A percentile compares a stretch with the other conserved stretches of the same genome.
Conservation (phyloP, 257 asterid genomes). For the Rhazya stricta region DNA sequence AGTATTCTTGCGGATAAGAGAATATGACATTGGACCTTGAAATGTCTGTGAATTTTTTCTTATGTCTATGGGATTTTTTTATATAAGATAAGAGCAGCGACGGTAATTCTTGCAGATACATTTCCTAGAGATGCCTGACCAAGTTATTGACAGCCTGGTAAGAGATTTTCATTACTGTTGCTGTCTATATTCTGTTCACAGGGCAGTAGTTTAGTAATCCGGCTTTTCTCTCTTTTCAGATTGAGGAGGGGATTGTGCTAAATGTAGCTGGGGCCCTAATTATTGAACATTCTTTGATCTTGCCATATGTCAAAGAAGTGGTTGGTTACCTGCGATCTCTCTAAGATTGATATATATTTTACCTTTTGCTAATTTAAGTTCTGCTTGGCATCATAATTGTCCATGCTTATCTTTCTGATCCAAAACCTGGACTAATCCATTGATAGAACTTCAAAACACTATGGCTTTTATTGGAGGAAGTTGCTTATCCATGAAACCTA, state of each 20-base stretch:
- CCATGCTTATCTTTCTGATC: neutral
- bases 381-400: neutral
- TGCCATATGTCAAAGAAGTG: constrained; percentile 79
- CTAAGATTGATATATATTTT: neutral
- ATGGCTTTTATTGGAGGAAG: neutral
- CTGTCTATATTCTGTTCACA: neutral
- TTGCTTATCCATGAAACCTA: neutral
- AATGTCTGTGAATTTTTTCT: neutral
- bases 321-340: constrained; percentile 31
- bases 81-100: neutral
- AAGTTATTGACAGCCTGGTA: constrained; percentile 73
- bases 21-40: neutral
- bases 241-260: constrained; percentile 74
- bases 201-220: neutral
- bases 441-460: neutral
- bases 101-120: constrained; percentile 57
- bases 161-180: constrained; percentile 9
- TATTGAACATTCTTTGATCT: constrained; percentile 78
- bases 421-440: neutral
- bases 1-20: too few species aligned
- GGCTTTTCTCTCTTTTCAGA: constrained; percentile 34
- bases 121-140: constrained; percentile 77
- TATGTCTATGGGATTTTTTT: neutral
- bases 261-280: constrained; percentile 93
- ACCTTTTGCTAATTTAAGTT: neutral